These are phyloP conservation scores for Bondarzewia mesenterica DNA, from an alignment of 1,284 basidiomycete species.

Conservation along the genomic window DNA sequence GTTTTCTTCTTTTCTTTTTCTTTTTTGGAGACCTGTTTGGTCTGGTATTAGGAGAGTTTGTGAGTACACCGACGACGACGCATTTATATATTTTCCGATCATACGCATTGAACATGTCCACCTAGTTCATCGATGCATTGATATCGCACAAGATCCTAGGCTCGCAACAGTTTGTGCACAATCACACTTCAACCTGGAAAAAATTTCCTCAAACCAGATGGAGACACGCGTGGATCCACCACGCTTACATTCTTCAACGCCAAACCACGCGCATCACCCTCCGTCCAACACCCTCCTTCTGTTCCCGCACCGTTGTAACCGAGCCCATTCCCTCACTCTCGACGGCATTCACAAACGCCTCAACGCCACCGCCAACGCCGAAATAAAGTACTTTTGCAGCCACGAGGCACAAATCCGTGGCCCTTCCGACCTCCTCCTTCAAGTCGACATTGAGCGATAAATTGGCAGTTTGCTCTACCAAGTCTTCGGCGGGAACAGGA, in stretches of 20 bases:
- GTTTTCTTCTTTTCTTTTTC: neutral
- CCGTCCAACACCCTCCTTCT: conserved; percentile 55
- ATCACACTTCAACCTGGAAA: no score
- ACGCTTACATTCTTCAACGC: neutral
- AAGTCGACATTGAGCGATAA: neutral
- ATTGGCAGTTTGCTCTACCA: neutral
- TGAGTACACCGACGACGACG: neutral
- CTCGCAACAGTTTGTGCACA: no score
- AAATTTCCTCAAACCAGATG: no score
- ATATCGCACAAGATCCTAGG: no score
- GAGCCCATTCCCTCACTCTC: conserved; percentile 24
- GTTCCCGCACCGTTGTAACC: conserved; percentile 47
- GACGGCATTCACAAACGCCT: conserved; percentile 61
- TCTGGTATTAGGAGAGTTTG: neutral
- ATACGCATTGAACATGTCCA: neutral
- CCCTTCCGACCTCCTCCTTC: conserved; percentile 9
- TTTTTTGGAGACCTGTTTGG: neutral
- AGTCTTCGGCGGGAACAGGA: neutral
- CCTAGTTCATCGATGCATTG: no score
- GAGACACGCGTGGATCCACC: no score
- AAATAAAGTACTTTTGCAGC: conserved; percentile 94
- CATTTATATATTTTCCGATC: neutral
- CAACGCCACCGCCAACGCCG: conserved; percentile 88
- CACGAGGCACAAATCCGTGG: conserved; percentile 53
- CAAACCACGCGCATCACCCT: conserved; percentile 16